Evolutionary conservation across 352 stramenopile genomes (phyloP), one percentile per base, ranked within the genome.

Genomic region (Phytophthora agathidicida): DNA sequence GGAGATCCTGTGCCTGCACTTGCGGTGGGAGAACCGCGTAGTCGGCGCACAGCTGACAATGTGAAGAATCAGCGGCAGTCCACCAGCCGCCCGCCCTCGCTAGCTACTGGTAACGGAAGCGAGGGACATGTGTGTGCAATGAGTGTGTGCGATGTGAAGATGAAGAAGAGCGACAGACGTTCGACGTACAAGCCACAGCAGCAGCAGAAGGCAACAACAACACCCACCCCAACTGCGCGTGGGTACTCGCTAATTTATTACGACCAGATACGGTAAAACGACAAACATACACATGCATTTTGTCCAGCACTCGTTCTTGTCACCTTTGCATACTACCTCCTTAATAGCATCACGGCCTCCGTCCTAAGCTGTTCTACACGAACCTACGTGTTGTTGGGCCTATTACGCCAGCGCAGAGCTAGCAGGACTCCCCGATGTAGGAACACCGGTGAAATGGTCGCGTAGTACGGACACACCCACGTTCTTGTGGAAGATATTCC

Each of bases 1-100:
- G 24, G 68, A 77, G 60, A 65, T 73, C 24, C 36, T 68, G 45
- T 77, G 68, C 46, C 45, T 73, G 47, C 68, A 77, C 41, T 56
- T 73, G 54, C 68, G 68, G 17, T 77, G 68, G 68, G 68, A 77
- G 55, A 66, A 50, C 31, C 45, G 52, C 30, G 57, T 58, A 28
- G 20, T 68, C 32, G 66, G 60, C 10, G 13, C 30, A 17, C 51
- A 60, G 22, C 50, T 65, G 41, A 53, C 44, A 3, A 61, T 73
- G 41, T 73, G 38, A 65, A 47, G 16, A 16, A 24, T 17, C 28
- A 1, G 31, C 16, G 42, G 26, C 5, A 52, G 11, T 38, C 52
- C 22, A 27, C 11, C 16, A 11, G 17, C 19, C 33, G 44, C 13
- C 43, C 23, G 49, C 32, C 39, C 28, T 66, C 41, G 41, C 20